phyloP scores from a whole-genome alignment of 2,329 filamentous ascomycete species.

The Hypoxylon sp. region DNA sequence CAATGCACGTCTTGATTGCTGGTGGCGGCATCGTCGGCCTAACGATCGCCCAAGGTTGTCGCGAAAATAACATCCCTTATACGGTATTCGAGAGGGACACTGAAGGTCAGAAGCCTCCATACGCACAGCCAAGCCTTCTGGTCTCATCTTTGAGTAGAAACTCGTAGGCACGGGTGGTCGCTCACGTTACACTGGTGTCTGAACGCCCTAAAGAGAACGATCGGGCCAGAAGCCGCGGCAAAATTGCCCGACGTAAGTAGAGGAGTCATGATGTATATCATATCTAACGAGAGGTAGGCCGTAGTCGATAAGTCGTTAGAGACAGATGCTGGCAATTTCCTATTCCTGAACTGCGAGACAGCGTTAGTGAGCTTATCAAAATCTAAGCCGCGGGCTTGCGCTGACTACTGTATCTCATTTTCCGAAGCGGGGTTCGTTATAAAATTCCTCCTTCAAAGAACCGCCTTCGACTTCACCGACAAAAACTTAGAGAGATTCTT shows the following conservation, averaged over 20 bases:
- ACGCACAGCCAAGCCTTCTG: not conserved
- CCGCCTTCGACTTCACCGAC: conserved; percentile 57
- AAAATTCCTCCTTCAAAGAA: conserved; percentile 56
- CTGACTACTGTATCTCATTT: not conserved
- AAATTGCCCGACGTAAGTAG: conserved; percentile 42
- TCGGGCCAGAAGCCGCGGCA: conserved; percentile 43
- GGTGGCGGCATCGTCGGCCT: conserved; percentile 58
- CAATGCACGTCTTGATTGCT: conserved; percentile 54
- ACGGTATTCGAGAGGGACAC: conserved; percentile 25
- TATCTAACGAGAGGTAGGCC: conserved; percentile 58
- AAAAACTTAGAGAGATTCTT: conserved; percentile 55
- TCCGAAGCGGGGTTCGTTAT: conserved; percentile 54
- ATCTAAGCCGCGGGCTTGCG: not conserved
- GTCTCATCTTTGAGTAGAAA: conserved; percentile 44
- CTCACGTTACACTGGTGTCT: conserved; percentile 73
- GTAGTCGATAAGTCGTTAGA: conserved; percentile 50
- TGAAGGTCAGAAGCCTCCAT: conserved; percentile 6
- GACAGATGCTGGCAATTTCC: conserved; percentile 58
- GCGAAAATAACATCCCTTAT: conserved; percentile 50
- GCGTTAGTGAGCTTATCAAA: conserved; percentile 35
- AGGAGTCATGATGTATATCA: conserved; percentile 53
- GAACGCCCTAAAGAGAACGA: conserved; percentile 51
- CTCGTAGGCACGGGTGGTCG: conserved; percentile 67
- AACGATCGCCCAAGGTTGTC: conserved; percentile 55
- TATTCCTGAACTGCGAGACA: conserved; percentile 60